Evolutionary conservation across 805 yeast genomes (phyloP).

Genomic region (Hanseniaspora lindneri): DNA sequence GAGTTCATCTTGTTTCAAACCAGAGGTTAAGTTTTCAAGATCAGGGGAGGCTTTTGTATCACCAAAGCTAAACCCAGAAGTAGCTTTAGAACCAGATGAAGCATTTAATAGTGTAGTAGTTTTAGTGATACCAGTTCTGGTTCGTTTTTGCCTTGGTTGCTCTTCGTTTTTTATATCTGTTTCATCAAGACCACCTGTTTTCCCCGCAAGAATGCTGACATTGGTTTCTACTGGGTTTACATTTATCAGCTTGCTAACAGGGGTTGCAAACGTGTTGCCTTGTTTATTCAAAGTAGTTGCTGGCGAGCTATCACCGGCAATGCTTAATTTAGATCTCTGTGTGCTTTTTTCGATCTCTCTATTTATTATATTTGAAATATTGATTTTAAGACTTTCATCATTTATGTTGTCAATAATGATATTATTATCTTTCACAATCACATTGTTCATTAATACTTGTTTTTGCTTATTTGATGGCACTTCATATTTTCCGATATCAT

Average conservation of each 20-base stretch:
- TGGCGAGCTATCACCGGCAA: background rate
- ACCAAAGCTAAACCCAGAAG: too few relatives aligned
- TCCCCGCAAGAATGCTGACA: too few relatives aligned
- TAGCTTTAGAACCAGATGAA: background rate
- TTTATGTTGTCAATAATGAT: slow-evolving; percentile 9
- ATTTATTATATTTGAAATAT: slow-evolving; percentile 12
- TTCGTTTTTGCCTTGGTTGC: background rate
- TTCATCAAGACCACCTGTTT: too few relatives aligned
- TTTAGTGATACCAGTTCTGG: background rate
- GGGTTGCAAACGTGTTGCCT: background rate
- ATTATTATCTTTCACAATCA: background rate
- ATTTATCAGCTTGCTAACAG: slow-evolving; percentile 5
- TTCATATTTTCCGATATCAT: background rate
- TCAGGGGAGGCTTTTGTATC: too few relatives aligned
- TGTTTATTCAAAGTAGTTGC: background rate
- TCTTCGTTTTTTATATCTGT: background rate
- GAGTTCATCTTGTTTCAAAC: background rate
- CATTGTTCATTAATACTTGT: background rate
- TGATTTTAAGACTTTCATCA: slow-evolving; percentile 8
- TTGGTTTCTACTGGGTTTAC: too few relatives aligned
- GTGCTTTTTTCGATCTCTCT: slow-evolving; percentile 12
- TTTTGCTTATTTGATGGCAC: background rate
- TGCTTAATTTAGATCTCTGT: background rate
- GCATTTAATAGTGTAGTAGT: background rate
- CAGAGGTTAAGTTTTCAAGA: too few relatives aligned